Base-by-base conservation (phyloP, 139 green algal species). In the Edaphochlamys debaryana region DNA sequence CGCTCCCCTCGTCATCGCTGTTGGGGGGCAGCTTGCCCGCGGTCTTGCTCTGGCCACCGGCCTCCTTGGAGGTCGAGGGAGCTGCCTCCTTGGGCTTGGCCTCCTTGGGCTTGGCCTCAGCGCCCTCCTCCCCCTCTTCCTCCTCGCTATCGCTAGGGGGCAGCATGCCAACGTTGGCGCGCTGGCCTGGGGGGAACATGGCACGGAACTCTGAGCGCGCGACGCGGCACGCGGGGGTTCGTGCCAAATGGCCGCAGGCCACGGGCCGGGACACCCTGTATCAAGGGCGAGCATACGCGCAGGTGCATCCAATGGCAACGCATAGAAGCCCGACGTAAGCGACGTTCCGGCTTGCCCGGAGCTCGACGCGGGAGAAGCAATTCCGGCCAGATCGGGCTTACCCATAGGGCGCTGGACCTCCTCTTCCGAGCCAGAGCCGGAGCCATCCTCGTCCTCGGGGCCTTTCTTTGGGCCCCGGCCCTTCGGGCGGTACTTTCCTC, bases 111-210 rank as follows among this genome's bases (percentile, higher is more conserved):
- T 89, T 82, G 37, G 78, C 42, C 60, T 79, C 71, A 48, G 29
- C 48, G 50, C 58, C 81, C 66, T 71, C 50, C 34, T 91, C 92
- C 23, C 89, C 87, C 25, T 86, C 86, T 23, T 92, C 91, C 3
- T 90, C 85, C 13, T 95, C 92, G 36, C 88, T 94, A 63, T 93
- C 89, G 58, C 90, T 95, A 0, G 94, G 94, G 11, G 94, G 94
- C 69, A 96, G 67, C 93, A 96, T 92, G 62, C 94, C 94, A 25
- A 90, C 94, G 7, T 74, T 96, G 29, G 89, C 76, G 19, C 74
- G 76, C 85, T 96, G 93, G 7, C 64, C 87, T 29, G 76, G 85
- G 8, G n/a, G 36, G 66, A 37, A 37, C 20, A 71, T 19, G 20
- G 32, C 32, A 67, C 60, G 9, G 60, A 29, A 40, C n/a, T n/a